A percentile compares a stretch with the other conserved stretches of the same genome.
Conservation (phyloP, 2,329 filamentous ascomycete genomes). For the Pestalotiopsis sp. region DNA sequence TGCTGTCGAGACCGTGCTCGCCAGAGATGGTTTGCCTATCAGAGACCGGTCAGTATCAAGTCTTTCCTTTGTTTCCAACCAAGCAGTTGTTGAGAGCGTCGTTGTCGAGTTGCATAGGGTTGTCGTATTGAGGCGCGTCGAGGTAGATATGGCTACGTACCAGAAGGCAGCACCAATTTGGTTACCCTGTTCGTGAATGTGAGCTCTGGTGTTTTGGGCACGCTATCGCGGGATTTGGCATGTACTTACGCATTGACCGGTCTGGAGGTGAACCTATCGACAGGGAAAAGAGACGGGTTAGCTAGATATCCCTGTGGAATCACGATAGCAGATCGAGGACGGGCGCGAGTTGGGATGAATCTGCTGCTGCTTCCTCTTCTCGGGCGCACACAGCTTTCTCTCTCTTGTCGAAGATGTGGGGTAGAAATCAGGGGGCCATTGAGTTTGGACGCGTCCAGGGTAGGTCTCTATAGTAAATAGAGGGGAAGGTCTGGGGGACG, state of each 20-base stretch:
- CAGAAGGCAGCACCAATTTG: slow-evolving; percentile 99
- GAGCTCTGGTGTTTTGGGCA: slow-evolving; percentile 19
- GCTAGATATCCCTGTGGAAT: slow-evolving; percentile 20
- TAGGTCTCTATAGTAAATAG: slow-evolving; percentile 21
- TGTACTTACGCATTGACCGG: slow-evolving; percentile 93
- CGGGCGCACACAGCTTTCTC: neutral
- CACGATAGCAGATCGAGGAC: neutral
- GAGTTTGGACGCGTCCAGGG: slow-evolving; percentile 16
- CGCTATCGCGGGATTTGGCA: slow-evolving; percentile 26
- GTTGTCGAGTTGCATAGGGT: neutral
- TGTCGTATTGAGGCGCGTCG: slow-evolving; percentile 10
- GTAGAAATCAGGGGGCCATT: slow-evolving; percentile 35
- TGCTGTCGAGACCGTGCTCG: slow-evolving; percentile 96
- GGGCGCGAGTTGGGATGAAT: neutral
- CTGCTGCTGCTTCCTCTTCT: neutral
- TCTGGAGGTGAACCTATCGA: slow-evolving; percentile 96
- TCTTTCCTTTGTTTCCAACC: neutral
- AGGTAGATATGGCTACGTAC: slow-evolving; percentile 47
- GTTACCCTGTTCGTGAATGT: slow-evolving; percentile 76
- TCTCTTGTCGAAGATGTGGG: slow-evolving; percentile 19
- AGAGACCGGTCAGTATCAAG: neutral
- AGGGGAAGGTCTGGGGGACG: slow-evolving; percentile 16
- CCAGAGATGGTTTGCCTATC: slow-evolving; percentile 78
- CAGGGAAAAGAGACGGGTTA: slow-evolving; percentile 57
- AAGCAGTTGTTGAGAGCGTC: neutral